A percentile compares a stretch with the other conserved stretches of the same genome.
phyloP scores from a whole-genome alignment of 1,284 basidiomycete genomes.

The Cutaneotrichosporon cavernicola region DNA sequence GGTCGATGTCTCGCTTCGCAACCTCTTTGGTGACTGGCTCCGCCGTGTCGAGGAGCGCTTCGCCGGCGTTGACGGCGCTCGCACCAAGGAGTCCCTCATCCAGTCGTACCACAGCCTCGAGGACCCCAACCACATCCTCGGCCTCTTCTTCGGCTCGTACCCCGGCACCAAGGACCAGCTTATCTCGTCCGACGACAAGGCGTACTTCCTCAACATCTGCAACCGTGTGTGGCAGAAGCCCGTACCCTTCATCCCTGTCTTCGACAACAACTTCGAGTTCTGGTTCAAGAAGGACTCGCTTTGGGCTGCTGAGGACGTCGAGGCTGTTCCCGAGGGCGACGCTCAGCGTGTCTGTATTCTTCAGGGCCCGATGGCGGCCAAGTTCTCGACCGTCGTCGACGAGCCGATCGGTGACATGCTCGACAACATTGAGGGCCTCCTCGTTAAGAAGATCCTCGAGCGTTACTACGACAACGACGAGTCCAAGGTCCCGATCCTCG shows the following conservation, averaged over 20 bases:
- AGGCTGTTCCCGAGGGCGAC: conserved; percentile 97
- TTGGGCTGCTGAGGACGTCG: conserved; percentile 97
- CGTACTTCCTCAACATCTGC: conserved; percentile 91
- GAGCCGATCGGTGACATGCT: conserved; percentile 91
- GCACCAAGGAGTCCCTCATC: conserved; percentile 76
- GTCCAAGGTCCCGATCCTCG: conserved; percentile 73
- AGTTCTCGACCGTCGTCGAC: conserved; percentile 81
- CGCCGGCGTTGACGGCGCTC: conserved; percentile 79
- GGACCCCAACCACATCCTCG: conserved; percentile 73
- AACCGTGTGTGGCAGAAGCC: conserved; percentile 97
- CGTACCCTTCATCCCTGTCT: conserved; percentile 95
- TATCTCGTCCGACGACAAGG: conserved; percentile 90
- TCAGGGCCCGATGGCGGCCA: conserved; percentile 92
- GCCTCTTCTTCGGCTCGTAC: conserved; percentile 82
- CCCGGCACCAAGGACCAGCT: conserved; percentile 78
- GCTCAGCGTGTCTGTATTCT: conserved; percentile 97
- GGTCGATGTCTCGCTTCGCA: conserved; percentile 91
- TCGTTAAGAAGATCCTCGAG: conserved; percentile 78
- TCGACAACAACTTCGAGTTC: conserved; percentile 89
- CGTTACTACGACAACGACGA: conserved; percentile 76
- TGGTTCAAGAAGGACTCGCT: conserved; percentile 99
- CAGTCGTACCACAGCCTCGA: conserved; percentile 85
- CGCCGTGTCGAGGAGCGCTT: conserved; percentile 95
- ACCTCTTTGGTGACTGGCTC: conserved; percentile 95
- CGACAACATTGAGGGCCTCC: conserved; percentile 75